Percentiles rank a stretch among this genome's conserved stretches.
These are phyloP conservation scores for Athelia psychrophila DNA, from an alignment of 1,284 basidiomycete genomes.

Conservation along the genomic window DNA sequence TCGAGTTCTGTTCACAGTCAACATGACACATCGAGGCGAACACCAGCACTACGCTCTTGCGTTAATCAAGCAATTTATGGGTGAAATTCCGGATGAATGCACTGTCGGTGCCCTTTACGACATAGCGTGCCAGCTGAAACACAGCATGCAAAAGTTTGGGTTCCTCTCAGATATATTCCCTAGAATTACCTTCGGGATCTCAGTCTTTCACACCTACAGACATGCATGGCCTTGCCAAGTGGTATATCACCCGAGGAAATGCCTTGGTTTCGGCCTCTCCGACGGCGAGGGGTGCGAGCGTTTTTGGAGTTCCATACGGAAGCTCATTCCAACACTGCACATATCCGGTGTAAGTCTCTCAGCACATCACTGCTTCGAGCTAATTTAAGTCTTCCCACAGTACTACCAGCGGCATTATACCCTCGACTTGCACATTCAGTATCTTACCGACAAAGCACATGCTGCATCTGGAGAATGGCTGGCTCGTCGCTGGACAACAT, in stretches of 20 bases:
- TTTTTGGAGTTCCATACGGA: slow-evolving; percentile 29
- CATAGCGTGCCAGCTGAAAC: slow-evolving; percentile 18
- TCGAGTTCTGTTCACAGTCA: slow-evolving; percentile 22
- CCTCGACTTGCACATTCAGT: slow-evolving; percentile 21
- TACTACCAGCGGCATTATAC: slow-evolving; percentile 18
- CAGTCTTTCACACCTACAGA: slow-evolving; percentile 31
- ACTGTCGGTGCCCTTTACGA: no score
- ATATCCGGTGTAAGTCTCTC: slow-evolving; percentile 22
- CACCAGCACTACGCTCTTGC: slow-evolving; percentile 23
- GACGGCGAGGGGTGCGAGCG: slow-evolving; percentile 34
- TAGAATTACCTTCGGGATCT: slow-evolving; percentile 22
- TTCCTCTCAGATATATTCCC: slow-evolving; percentile 16
- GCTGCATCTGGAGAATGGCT: slow-evolving; percentile 14
- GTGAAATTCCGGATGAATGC: no score
- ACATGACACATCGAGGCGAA: slow-evolving; percentile 29
- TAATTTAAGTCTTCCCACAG: slow-evolving; percentile 4
- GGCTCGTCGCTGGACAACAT: slow-evolving; percentile 3
- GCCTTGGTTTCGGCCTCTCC: slow-evolving; percentile 25
- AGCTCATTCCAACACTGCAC: slow-evolving; percentile 19
- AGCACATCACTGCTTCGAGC: no score
- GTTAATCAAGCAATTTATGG: slow-evolving; percentile 15
- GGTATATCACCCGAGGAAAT: slow-evolving; percentile 26
- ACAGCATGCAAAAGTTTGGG: slow-evolving; percentile 21
- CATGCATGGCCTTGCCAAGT: slow-evolving; percentile 32
- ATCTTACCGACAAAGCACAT: slow-evolving; percentile 9